Percentiles rank a stretch among this genome's conserved stretches.
Evolutionary conservation across 2,329 filamentous ascomycete genomes (phyloP).

Genomic region (Colletotrichum plurivorum): DNA sequence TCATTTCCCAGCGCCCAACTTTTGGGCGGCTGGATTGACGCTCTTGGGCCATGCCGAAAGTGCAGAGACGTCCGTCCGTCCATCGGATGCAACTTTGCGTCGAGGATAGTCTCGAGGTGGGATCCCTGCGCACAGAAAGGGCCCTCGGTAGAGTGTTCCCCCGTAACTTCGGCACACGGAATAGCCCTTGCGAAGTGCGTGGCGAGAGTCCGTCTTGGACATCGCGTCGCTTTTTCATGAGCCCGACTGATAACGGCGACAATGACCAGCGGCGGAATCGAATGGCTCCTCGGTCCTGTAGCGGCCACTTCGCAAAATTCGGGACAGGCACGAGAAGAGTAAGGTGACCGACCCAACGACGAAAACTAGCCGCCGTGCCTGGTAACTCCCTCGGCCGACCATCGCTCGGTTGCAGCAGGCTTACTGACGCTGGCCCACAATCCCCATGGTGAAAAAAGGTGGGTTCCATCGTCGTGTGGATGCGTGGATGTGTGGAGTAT

Average conservation of each 20-base stretch:
- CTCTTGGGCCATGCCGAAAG: conserved; percentile 18
- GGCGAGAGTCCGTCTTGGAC: too few species aligned
- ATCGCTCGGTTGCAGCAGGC: conserved; percentile 7
- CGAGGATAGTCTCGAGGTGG: neutral
- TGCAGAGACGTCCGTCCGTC: conserved; percentile 21
- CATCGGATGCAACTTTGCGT: conserved; percentile 24
- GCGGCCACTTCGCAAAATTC: neutral
- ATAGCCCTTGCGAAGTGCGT: neutral
- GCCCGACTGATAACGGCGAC: neutral
- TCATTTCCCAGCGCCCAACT: conserved; percentile 20
- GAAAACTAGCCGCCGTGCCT: conserved; percentile 1
- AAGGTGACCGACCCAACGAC: neutral
- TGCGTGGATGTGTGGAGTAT: conserved; percentile 35
- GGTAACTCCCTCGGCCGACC: conserved; percentile 21
- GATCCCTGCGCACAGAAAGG: conserved; percentile 8
- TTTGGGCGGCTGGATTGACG: neutral
- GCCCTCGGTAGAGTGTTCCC: conserved; percentile 32
- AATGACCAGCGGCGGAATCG: neutral
- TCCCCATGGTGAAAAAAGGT: conserved; percentile 20
- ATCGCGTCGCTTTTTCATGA: neutral
- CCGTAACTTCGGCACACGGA: conserved; percentile 2
- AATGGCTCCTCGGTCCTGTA: neutral
- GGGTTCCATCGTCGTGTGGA: conserved; percentile 24
- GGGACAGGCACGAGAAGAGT: neutral
- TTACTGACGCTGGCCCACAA: conserved; percentile 19